A percentile compares a stretch with the other conserved stretches of the same genome.
Evolutionary conservation across 108 stramenopile species (phyloP).

Genomic region (Discostella pseudostelligera): DNA sequence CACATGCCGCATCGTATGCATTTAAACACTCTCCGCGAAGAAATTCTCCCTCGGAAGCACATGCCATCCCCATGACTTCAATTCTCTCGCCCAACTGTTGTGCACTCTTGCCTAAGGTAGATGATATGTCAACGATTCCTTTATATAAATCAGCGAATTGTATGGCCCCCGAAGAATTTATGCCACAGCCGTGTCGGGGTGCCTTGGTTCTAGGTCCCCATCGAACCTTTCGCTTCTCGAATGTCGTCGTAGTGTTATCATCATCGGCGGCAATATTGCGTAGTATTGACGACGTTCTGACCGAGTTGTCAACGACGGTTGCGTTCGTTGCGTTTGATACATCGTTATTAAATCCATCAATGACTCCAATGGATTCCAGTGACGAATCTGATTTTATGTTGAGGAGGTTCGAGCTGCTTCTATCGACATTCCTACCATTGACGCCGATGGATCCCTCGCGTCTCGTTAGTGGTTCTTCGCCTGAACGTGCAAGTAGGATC

Average conservation of each 20-base stretch:
- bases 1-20: background rate
- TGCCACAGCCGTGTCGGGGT: background rate
- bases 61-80: conserved; percentile 10
- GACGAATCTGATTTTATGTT: background rate
- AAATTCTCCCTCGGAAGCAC: background rate
- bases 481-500: background rate
- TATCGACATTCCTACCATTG: background rate
- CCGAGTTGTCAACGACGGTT: background rate
- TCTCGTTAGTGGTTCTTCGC: background rate
- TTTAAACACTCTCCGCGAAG: background rate
- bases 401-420: background rate
- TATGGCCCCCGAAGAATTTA: background rate
- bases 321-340: background rate
- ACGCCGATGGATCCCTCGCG: conserved; percentile 3
- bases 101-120: background rate
- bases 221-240: background rate
- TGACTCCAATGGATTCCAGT: background rate
- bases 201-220: conserved; percentile 4
- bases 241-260: background rate
- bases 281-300: too few species aligned
- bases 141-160: background rate
- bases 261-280: too few species aligned
- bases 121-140: background rate
- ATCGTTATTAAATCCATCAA: conserved; percentile 1
- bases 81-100: background rate